phyloP scores from a whole-genome alignment of 2,329 filamentous ascomycete species.

The Cercospora sp. region DNA sequence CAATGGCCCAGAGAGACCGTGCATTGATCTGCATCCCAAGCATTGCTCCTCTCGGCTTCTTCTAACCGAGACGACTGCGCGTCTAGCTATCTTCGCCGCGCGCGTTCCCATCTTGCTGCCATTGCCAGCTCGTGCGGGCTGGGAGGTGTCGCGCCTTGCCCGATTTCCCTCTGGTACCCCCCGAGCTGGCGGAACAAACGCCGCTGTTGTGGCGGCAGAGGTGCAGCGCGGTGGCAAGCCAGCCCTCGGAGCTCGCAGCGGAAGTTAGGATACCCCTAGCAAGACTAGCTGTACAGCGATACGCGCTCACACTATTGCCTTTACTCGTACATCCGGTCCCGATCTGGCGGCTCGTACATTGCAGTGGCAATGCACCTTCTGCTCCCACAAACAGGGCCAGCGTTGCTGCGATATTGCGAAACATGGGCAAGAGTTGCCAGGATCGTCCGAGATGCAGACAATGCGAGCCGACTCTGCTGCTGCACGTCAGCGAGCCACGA shows the following conservation, averaged over 20 bases:
- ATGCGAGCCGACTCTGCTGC: slow-evolving; percentile 5
- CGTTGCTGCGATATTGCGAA: neutral
- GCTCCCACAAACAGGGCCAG: neutral
- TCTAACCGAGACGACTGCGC: slow-evolving; percentile 6
- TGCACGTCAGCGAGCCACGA: slow-evolving; percentile 16
- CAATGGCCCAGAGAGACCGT: slow-evolving; percentile 9
- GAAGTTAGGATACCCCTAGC: neutral
- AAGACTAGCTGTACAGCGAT: neutral
- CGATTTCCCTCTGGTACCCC: neutral
- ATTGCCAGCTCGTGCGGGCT: neutral
- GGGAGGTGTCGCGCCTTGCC: neutral
- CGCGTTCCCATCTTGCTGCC: neutral
- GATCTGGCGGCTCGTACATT: neutral
- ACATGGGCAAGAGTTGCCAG: slow-evolving; percentile 12
- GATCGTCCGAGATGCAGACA: neutral
- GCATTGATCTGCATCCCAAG: slow-evolving; percentile 12
- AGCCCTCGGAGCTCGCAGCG: neutral
- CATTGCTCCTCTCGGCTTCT: slow-evolving; percentile 13
- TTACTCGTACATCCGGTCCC: neutral
- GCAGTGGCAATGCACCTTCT: neutral
- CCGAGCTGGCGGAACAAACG: neutral
- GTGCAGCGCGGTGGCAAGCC: neutral
- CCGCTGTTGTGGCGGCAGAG: neutral
- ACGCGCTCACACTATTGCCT: neutral
- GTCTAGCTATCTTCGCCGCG: neutral